phyloP scores from a whole-genome alignment of 768 basidiomycete genomes.

The Clitopilus passeckerianus region DNA sequence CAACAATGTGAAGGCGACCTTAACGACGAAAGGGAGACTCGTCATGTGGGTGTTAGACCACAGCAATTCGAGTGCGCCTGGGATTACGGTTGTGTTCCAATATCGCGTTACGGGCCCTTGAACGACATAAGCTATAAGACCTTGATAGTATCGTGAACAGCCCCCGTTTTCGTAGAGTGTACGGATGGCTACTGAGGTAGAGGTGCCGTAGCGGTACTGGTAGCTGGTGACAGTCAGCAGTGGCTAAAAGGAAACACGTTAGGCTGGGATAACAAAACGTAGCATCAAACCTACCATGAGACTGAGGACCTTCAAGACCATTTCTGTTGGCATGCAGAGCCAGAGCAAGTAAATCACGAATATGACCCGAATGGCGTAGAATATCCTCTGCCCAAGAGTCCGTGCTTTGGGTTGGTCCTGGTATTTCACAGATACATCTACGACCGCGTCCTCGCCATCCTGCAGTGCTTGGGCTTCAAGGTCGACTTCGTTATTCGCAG shows the following conservation, averaged over 20 bases:
- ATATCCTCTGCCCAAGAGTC: background rate
- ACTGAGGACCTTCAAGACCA: constrained; percentile 92
- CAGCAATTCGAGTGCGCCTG: constrained; percentile 82
- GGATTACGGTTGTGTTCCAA: constrained; percentile 94
- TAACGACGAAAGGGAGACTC: constrained; percentile 56
- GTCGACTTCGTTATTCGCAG: background rate
- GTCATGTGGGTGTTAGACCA: constrained; percentile 70
- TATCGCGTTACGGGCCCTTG: constrained; percentile 85
- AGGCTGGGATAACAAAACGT: background rate
- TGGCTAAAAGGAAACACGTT: constrained; percentile 38
- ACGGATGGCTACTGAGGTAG: constrained; percentile 54
- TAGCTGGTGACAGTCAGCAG: constrained; percentile 95
- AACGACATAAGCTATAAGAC: constrained; percentile 77
- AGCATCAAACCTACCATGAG: constrained; percentile 53
- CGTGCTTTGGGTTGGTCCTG: background rate
- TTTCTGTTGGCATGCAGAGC: constrained; percentile 70
- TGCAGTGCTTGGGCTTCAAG: background rate
- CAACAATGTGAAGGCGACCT: constrained; percentile 76
- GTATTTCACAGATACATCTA: background rate
- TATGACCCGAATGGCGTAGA: background rate
- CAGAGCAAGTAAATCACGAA: background rate
- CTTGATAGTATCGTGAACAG: constrained; percentile 82
- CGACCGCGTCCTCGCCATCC: background rate
- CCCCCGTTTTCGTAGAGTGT: constrained; percentile 82
- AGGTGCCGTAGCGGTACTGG: constrained; percentile 84